Base-by-base conservation (phyloP, 164 flowering plant genomes). In the Pachysandra terminalis region DNA sequence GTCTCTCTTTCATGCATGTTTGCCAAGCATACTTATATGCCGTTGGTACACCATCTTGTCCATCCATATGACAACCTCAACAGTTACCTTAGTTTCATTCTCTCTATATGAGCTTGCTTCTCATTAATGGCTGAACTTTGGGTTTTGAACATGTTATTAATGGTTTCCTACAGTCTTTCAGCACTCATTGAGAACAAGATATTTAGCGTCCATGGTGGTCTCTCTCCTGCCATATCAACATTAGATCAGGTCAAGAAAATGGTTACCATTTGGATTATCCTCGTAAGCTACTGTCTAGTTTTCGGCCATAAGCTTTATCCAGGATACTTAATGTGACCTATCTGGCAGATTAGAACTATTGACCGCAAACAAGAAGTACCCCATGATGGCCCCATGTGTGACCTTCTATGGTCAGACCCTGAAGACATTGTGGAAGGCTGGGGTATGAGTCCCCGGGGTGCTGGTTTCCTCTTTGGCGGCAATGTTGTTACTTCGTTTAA, bases 381-480 rank as follows among this genome's bases (percentile, higher is more conserved):
- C 52, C 99, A 96, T 75, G 99, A 96, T 75, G 99, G 99, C 68
- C 95, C 89, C 71, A 93, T 96, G 98, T 96, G 99, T 83, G 99
- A 96, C 80, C 95, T 96, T 51, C 80, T 96, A 37, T 96, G 99
- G 98, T 96, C 99, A 52, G 99, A 96, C 71, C 99, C 99, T 16
- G 99, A 96, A 77, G 99, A 93, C 75, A 85, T 83, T 52, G 98
- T 96, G 23, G 99, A 96, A 66, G 99, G 97, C 56, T 96, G 99
- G 99, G 98, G 99, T 56, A 75, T 96, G 79, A 96, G 99, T 74
- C 99, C 99, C 22, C 96, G 99, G 64, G 99, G 98, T 76, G 99
- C 99, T 63, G 99, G 99, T 61, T 96, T 79, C 77, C 81, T 96
- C 12, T 96, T 96, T 76, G 99, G 99, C 61, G 95, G 98, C 68